Base-by-base conservation (phyloP, 2,329 filamentous ascomycete genomes). In the Penicillium oxalicum region DNA sequence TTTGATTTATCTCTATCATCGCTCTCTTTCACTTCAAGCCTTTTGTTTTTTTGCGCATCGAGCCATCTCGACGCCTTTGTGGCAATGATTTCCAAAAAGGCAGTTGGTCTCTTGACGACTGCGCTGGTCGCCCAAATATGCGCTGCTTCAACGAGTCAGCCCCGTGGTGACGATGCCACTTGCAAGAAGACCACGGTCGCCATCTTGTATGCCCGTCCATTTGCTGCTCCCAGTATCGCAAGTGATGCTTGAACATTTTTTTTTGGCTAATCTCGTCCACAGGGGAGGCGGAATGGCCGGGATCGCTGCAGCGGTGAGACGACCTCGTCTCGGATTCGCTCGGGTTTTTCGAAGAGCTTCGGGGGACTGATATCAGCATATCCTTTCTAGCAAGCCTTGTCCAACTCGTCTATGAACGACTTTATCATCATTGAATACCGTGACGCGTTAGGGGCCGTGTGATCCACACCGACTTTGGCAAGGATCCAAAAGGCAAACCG, bases 341-440 rank as follows among this genome's bases (percentile, higher is more conserved):
- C 18, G 18, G 18, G 18, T 18, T 2, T 11, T 8, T 12, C 25
- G 24, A 36, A 0, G 13, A 26, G 11, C 4, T 18, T 24, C 13
- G 13, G 13, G 26, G 18, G 35, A 6, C 12, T 25, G 6, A 40
- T 18, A 18, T 18, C 18, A 18, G 18, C 45, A 25, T 49, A 53
- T 11, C 7, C 4, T 7, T 5, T 42, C 36, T 50, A 76, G 73
- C 81, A 86, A 73, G 75, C 82, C 3, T 64, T 87, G 5, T 66
- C 73, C 4, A 83, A 86, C 46, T 74, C 76, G 2, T 84, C 81
- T 0, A 69, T 86, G 5, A 68, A 73, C 0, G 82, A 87, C 50
- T 86, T 87, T 50, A 45, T 86, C 6, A 81, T 87, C 40, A 64
- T 87, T 2, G 83, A 87, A 51, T 80, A 81, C 51, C 81, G 82